These are phyloP conservation scores for Abelmoschus esculentus DNA, from an alignment of 345 rosid genomes.

Conservation along the genomic window DNA sequence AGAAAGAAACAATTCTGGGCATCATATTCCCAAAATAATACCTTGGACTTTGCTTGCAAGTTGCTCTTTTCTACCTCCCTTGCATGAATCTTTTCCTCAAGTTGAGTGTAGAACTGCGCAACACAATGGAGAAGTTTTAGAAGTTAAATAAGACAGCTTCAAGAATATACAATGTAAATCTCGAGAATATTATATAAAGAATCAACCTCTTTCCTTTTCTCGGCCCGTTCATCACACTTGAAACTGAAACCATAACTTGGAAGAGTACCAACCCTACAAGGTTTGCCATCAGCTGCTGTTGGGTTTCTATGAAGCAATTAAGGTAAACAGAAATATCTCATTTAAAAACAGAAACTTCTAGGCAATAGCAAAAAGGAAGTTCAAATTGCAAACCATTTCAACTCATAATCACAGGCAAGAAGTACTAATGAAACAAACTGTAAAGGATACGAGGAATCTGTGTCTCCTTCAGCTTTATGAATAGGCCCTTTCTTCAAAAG, in stretches of 20 bases:
- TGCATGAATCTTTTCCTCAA: conserved; percentile 95
- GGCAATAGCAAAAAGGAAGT: conserved; percentile 10
- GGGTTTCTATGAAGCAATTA: conserved; percentile 49
- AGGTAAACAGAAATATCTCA: conserved; percentile 18
- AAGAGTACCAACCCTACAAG: conserved; percentile 64
- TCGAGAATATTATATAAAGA: conserved; percentile 10
- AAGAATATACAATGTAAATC: conserved; percentile 7
- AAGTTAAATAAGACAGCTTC: neutral
- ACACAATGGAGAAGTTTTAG: conserved; percentile 11
- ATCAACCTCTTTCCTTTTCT: conserved; percentile 90
- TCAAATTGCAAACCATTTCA: conserved; percentile 4
- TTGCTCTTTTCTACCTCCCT: conserved; percentile 69
- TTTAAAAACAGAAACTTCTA: neutral
- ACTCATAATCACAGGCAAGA: conserved; percentile 2
- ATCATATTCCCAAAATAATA: conserved; percentile 19
- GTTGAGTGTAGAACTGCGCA: conserved; percentile 82
- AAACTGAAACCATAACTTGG: conserved; percentile 98
- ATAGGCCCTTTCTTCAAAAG: conserved; percentile 45
- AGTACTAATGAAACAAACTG: conserved; percentile 15
- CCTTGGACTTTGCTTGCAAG: conserved; percentile 96
- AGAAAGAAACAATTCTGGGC: neutral
- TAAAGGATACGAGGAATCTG: conserved; percentile 68
- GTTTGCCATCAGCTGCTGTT: conserved; percentile 51
- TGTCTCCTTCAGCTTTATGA: conserved; percentile 52
- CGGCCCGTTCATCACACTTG: conserved; percentile 94